phyloP scores from a whole-genome alignment of 306 rosid genomes.

The Calophaca sinica region DNA sequence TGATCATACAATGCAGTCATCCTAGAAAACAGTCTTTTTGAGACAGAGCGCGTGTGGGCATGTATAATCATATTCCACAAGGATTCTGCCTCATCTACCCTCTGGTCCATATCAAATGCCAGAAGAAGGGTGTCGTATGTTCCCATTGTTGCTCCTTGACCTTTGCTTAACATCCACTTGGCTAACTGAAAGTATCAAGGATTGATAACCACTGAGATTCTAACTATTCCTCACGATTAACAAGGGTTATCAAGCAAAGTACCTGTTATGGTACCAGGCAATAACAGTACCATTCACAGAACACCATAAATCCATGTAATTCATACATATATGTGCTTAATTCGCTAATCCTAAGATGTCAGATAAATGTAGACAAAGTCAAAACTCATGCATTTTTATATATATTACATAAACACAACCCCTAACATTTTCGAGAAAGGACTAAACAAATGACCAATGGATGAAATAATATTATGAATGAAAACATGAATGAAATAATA shows the following conservation, averaged over 20 bases:
- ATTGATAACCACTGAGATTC: constrained; percentile 37
- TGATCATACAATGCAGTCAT: constrained; percentile 87
- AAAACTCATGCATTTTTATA: constrained; percentile 14
- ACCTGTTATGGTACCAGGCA: no score
- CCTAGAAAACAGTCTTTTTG: constrained; percentile 82
- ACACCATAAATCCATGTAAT: constrained; percentile 19
- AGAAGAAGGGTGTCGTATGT: constrained; percentile 87
- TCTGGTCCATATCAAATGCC: constrained; percentile 83
- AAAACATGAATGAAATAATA: no score
- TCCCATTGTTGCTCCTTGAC: constrained; percentile 95
- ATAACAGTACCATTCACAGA: constrained; percentile 14
- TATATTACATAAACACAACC: neutral
- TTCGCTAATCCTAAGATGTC: constrained; percentile 1
- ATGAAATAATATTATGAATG: neutral
- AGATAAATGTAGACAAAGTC: neutral
- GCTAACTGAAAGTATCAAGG: constrained; percentile 68
- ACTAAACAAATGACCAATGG: no score
- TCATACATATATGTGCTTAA: neutral
- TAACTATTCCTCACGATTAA: constrained; percentile 25
- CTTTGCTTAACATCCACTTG: constrained; percentile 97
- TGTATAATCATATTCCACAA: constrained; percentile 94
- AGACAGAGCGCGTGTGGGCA: constrained; percentile 74
- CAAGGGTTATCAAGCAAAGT: constrained; percentile 24
- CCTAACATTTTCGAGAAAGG: no score
- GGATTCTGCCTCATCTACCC: constrained; percentile 95